Base-by-base conservation (phyloP, 2,329 filamentous ascomycete genomes). In the Aspergillus tubingensis region DNA sequence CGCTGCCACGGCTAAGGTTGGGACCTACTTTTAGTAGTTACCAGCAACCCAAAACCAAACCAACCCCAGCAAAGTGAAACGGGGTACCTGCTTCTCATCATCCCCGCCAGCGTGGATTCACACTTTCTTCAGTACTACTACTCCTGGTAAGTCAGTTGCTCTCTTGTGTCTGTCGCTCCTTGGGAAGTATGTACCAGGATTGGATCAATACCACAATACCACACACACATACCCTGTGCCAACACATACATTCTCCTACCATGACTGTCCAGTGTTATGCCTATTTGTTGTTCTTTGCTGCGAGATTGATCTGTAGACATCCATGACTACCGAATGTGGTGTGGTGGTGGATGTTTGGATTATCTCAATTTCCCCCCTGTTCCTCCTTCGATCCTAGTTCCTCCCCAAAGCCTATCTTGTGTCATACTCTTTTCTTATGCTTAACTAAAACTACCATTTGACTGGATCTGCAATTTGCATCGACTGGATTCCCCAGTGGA, bases 51-150 rank as follows among this genome's bases (percentile, higher is more conserved):
- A 56, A 60, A 60, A 36, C 58, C 38, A 32, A 44, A 54, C 23
- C 50, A 36, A 36, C 51, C 60, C 62, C 53, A 61, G 61, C 52
- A 64, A 55, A 13, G 53, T 62, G 62, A 65, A 66, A 67, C 63
- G 60, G 62, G 63, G 65, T 67, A 66, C 65, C 65, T 67, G 65
- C 65, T 67, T 67, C 58, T 67, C 57, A 55, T 55, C 25, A 62
- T 56, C 63, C 65, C 62, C 53, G 49, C 61, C 27, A 56, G 54
- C 51, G 51, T 61, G 50, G 32, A 30, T 53, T 58, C 53, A 41
- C 25, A 47, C 25, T 61, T 62, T 61, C 59, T 63, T 60, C 48
- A 36, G 11, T 44, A 19, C 41, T 21, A 21, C 41, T 21, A 62
- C 41, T 21, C 4, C 17, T 11, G 60, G 59, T 59, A 57, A 57